Evolutionary conservation across 75 land plant species (phyloP).

Genomic region (Pinus albicaulis): DNA sequence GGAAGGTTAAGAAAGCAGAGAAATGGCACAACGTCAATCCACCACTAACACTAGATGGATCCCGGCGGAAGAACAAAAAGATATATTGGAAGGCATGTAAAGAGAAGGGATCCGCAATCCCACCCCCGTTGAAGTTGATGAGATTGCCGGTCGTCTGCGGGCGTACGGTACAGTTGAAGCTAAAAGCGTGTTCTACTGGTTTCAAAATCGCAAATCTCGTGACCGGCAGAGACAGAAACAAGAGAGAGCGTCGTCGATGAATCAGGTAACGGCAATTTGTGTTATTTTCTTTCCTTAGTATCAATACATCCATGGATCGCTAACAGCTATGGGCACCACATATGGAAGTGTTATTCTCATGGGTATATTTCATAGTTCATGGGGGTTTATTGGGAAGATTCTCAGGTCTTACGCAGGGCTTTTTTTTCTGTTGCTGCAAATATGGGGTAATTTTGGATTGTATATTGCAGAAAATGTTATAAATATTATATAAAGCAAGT

Average conservation of each 20-base stretch:
- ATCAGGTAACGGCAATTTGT: too few species aligned
- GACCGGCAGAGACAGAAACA: slow-evolving; percentile 48
- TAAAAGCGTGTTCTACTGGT: slow-evolving; percentile 43
- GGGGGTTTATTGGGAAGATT: too few species aligned
- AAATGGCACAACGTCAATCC: neutral
- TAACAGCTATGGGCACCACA: too few species aligned
- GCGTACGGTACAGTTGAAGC: slow-evolving; percentile 50
- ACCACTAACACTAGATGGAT: slow-evolving; percentile 35
- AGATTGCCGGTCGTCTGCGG: slow-evolving; percentile 34
- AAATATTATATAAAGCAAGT: too few species aligned
- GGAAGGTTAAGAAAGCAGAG: too few species aligned
- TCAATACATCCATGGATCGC: too few species aligned
- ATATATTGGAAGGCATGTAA: slow-evolving; percentile 35
- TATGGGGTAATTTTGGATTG: too few species aligned
- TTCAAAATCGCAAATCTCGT: slow-evolving; percentile 67
- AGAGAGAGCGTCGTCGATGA: slow-evolving; percentile 15
- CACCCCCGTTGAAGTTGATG: slow-evolving; percentile 41
- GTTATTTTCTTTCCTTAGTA: neutral
- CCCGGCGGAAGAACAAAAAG: slow-evolving; percentile 47
- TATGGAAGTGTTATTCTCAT: too few species aligned
- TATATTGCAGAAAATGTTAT: too few species aligned
- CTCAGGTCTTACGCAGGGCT: too few species aligned
- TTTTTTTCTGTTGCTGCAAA: too few species aligned
- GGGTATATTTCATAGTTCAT: too few species aligned
- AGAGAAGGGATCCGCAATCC: slow-evolving; percentile 46